phyloP scores from a whole-genome alignment of 75 land plant genomes.

The Sequoia sempervirens region DNA sequence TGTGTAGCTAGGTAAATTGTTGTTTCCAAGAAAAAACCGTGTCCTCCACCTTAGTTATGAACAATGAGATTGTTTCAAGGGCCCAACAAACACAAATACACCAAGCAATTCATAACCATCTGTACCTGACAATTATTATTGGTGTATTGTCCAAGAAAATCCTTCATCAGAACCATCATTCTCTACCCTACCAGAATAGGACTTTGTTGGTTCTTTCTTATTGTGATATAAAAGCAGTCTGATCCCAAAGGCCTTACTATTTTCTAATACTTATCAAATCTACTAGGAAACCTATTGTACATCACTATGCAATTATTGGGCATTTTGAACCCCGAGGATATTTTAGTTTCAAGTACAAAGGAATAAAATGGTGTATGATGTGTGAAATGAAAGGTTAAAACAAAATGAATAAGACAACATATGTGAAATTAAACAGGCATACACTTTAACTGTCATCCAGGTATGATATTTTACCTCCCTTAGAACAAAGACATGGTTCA shows the following conservation, averaged over 20 bases:
- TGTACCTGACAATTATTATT: neutral
- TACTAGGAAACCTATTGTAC: neutral
- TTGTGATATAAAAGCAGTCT: neutral
- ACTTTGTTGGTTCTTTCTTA: neutral
- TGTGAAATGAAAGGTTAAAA: neutral
- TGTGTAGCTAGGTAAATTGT: neutral
- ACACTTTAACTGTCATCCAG: neutral
- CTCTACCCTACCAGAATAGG: neutral
- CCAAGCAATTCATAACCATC: neutral
- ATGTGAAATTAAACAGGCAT: neutral
- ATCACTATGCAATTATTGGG: neutral
- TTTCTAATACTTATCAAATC: neutral
- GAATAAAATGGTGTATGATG: neutral
- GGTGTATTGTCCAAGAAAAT: neutral
- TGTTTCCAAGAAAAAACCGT: neutral
- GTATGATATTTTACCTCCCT: conserved; percentile 63
- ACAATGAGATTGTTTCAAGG: neutral
- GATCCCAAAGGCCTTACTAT: neutral
- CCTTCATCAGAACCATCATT: neutral
- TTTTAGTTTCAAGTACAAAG: neutral
- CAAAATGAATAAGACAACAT: neutral
- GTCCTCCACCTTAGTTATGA: neutral
- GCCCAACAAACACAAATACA: neutral
- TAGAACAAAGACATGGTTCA: conserved; percentile 93
- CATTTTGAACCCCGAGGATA: neutral